Evolutionary conservation across 179 eudicot species (phyloP), one percentile per base, ranked within the genome.

Genomic region (Monotropa hypopitys): DNA sequence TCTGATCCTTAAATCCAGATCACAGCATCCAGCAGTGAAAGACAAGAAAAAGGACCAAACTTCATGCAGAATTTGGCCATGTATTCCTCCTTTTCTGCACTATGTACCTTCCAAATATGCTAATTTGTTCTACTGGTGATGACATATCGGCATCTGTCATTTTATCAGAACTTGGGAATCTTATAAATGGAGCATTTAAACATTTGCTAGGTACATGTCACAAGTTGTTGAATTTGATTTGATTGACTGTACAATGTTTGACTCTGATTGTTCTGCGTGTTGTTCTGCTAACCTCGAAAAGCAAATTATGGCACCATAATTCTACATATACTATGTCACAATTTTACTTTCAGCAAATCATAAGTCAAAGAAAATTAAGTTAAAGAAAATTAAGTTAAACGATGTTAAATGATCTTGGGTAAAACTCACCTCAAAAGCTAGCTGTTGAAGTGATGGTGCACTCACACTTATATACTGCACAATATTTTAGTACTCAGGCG

Each of bases 1-100:
- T 46, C 72, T 6, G 23, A 42, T 76, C 33, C 72, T 47, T 28
- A 62, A 45, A 62, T 7, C 35, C 61, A 33, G 59, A 66, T 49
- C 20, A 33, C n/a, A 65, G 23, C 59, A 59, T 75, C 70, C n/a
- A 28, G 61, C 43, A 32, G 28, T 50, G 47, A 5, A 75, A 75
- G 21, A 33, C 2, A 12, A 74, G 59, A 15, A 43, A 73, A 54
- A 35, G 49, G 40, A 28, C 43, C 21, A 4, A 16, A 28, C 5
- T 42, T 61, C 70, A 18, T 43, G 42, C 26, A 61, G n/a, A 59
- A 7, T 75, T 75, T 62, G 8, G 70, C 26, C 28, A 59, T 56
- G 56, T 75, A 7, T 62, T 75, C 57, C 71, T 61, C 63, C 53
- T 75, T 20, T 62, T 68, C 28, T 75, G 54, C 38, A 45, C 0